Evolutionary conservation across 2,329 filamentous ascomycete genomes (phyloP), one percentile per base, ranked within the genome.

Genomic region (Elsinoe ampelina): DNA sequence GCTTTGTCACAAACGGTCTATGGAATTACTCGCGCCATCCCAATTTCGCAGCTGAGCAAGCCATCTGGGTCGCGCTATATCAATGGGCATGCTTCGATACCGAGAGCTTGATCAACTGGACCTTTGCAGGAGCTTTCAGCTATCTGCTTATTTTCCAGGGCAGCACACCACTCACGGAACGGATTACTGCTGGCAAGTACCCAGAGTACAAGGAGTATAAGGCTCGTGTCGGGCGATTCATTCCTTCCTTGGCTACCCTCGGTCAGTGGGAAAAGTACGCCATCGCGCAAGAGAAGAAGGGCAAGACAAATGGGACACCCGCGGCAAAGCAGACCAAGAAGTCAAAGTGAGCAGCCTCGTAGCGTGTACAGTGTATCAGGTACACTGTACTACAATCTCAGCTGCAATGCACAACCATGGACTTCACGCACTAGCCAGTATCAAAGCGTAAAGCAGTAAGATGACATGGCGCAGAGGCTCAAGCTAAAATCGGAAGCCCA

Each of bases 31-130:
- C 86, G 63, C 81, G 93, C 45, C 95, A 98, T 70, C 93, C 93
- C 48, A 98, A 98, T 71, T 98, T 97, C 67, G 83, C 87, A 4
- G 89, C 88, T 4, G 93, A 98, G 72, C 93, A 97, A 73, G 77
- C 83, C 30, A 83, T 97, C 64, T 98, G 93, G 93, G 78, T 95
- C 55, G 75, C 83, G 7, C 72, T 97, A 54, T 97, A 97, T 71
- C 81, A 89, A 66, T 98, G 92, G 93, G 83, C 81, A 62, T 92
- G 87, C 71, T 86, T 82, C 67, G 80, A 84, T 56, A 87, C 85
- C 32, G 80, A 83, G 57, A 82, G 78, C 1, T 75, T 85, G 41
- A 84, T 85, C 68, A 92, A 86, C 71, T 98, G 91, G 89, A 84
- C 87, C 1, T 82, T 81, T 51, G 68, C 81, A 8, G 93, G 92